Evolutionary conservation across 176 grass and related monocot genomes (phyloP), one percentile per base, ranked within the genome.

Genomic region (Rhynchospora breviuscula): DNA sequence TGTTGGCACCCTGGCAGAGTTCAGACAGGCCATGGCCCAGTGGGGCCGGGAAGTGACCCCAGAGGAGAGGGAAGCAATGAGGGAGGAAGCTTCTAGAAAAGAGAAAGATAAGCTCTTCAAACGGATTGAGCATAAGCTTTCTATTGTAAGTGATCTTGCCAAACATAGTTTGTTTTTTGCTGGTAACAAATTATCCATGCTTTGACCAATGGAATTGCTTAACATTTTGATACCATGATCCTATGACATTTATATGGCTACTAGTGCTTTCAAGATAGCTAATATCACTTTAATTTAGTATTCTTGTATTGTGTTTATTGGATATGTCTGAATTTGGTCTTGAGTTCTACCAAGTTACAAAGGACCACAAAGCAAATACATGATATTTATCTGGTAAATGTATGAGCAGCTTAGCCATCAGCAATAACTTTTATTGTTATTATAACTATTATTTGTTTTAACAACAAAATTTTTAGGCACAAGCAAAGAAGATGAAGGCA

Each of bases 1-100:
- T 56, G 92, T 57, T 44, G 95, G 95, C 72, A 95, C 95, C 65
- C 89, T 98, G 85, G 95, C 87, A 75, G 95, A 98, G 88, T 98
- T 98, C 88, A 88, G 88, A 78, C 84, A 95, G 88, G 92, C 93
- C 56, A 93, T 93, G 86, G 92, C 93, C 53, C 93, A 85, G 62
- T 95, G 95, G 92, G 95, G 95, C 72, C 89, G 91, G 86, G 79
- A 98, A 78, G 90, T 98, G 82, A 93, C 90, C 63, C n/a, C 69
- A 48, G 90, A 90, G 75, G 91, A 91, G 82, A 88, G 92, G 73
- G 92, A 95, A 82, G 84, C 84, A 81, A 90, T 98, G 89, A 98
- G 92, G 90, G 89, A 98, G 82, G 84, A 90, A 67, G 87, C 86
- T 90, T 95, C 88, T 47, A 95, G 87, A 91, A 88, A 73, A 79